Evolutionary conservation across 805 yeast species (phyloP).

Genomic region (Nakazawaea pomicola): DNA sequence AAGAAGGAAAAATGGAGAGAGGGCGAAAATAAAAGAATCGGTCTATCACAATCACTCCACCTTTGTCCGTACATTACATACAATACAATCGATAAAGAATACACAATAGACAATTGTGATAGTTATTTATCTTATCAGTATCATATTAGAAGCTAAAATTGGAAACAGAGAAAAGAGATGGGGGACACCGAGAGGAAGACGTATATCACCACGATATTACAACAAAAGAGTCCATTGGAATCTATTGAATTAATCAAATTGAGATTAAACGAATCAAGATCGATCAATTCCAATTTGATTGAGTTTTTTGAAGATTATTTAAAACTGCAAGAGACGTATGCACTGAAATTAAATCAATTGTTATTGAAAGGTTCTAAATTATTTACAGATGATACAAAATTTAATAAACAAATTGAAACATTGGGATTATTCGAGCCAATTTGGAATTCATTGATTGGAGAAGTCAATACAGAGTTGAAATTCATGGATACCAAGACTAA

Average conservation of each 20-base stretch:
- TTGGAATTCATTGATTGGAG: conserved; percentile 39
- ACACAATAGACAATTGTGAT: too few relatives aligned
- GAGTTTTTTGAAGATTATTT: conserved; percentile 54
- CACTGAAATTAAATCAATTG: conserved; percentile 38
- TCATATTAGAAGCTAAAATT: too few relatives aligned
- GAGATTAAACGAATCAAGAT: conserved; percentile 49
- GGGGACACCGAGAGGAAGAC: conserved; percentile 3
- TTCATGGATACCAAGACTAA: conserved; percentile 41
- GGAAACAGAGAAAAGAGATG: not conserved
- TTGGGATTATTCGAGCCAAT: conserved; percentile 38
- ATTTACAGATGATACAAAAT: conserved; percentile 29
- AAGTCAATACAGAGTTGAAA: conserved; percentile 39
- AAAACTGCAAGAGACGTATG: conserved; percentile 41
- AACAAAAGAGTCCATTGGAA: conserved; percentile 45
- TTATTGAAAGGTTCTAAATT: conserved; percentile 30
- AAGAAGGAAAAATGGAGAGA: not conserved
- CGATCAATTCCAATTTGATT: conserved; percentile 56
- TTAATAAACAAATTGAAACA: conserved; percentile 42
- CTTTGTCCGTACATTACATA: too few relatives aligned
- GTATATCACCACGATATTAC: conserved; percentile 25
- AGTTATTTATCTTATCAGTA: not conserved
- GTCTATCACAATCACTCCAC: too few relatives aligned
- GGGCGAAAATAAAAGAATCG: too few relatives aligned
- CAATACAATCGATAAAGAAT: too few relatives aligned
- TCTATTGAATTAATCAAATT: conserved; percentile 57